phyloP scores from a whole-genome alignment of 2,329 filamentous ascomycete genomes.

The Metarhizium humberi region DNA sequence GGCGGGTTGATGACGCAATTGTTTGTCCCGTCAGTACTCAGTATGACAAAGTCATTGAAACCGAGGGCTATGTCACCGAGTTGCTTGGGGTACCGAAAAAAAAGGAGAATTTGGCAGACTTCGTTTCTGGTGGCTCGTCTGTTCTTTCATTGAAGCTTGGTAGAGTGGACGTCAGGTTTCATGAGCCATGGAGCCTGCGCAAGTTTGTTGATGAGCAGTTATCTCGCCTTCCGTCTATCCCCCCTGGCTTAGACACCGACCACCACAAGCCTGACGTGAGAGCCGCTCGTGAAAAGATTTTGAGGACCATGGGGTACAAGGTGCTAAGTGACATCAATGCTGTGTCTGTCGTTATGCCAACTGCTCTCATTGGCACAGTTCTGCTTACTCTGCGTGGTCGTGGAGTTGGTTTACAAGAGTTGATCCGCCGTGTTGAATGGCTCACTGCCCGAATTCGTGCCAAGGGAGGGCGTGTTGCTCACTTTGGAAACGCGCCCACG shows the following conservation, averaged over 20 bases:
- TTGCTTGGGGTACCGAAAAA: constrained; percentile 89
- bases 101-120: constrained; percentile 86
- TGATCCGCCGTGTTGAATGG: constrained; percentile 85
- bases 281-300: constrained; percentile 57
- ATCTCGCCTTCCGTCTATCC: constrained; percentile 35
- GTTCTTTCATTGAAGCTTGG: constrained; percentile 83
- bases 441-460: constrained; percentile 69
- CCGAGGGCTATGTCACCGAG: constrained; percentile 92
- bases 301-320: constrained; percentile 83
- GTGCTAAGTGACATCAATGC: constrained; percentile 91
- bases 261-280: constrained; percentile 38
- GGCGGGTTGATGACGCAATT: constrained; percentile 79
- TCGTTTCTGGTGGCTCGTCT: constrained; percentile 75
- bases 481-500: constrained; percentile 76
- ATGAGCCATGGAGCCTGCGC: constrained; percentile 88
- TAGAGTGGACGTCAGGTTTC: constrained; percentile 88
- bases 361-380: constrained; percentile 88
- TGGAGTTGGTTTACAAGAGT: constrained; percentile 78
- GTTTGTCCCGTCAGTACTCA: constrained; percentile 95
- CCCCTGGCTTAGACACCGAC: constrained; percentile 34
- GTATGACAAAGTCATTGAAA: constrained; percentile 98
- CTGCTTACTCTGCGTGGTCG: constrained; percentile 83
- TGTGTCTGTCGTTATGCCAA: constrained; percentile 97
- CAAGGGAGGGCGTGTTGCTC: constrained; percentile 86
- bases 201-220: constrained; percentile 74